phyloP scores from a whole-genome alignment of 768 basidiomycete genomes.

The Daedalea quercina region DNA sequence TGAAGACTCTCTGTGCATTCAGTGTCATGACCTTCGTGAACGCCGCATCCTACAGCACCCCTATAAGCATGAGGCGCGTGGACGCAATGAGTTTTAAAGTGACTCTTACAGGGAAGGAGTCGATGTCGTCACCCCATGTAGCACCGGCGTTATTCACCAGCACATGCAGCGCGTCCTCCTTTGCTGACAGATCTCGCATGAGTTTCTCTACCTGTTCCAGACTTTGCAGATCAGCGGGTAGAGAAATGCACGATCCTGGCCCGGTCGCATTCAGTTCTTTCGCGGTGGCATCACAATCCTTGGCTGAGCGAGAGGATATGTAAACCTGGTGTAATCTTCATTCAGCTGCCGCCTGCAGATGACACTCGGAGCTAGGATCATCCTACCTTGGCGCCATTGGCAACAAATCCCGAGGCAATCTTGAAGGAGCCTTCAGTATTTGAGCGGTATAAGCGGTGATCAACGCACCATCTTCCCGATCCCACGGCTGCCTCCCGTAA shows the following conservation, averaged over 20 bases:
- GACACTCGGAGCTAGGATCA: too few relatives aligned
- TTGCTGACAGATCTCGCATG: constrained; percentile 39
- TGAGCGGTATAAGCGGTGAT: neutral
- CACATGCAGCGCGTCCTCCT: constrained; percentile 48
- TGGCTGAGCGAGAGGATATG: constrained; percentile 51
- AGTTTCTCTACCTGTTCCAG: constrained; percentile 47
- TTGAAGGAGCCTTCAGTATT: constrained; percentile 14
- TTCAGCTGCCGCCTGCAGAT: neutral
- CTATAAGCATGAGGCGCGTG: neutral
- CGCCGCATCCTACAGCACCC: constrained; percentile 38
- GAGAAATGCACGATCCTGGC: constrained; percentile 44
- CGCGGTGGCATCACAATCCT: constrained; percentile 46
- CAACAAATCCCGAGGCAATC: constrained; percentile 60
- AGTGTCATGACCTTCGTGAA: constrained; percentile 56
- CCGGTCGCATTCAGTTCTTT: constrained; percentile 45
- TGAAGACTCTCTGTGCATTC: constrained; percentile 60
- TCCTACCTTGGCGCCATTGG: constrained; percentile 50
- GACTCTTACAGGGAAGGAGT: constrained; percentile 38
- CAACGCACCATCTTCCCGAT: constrained; percentile 55
- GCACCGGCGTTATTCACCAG: constrained; percentile 63
- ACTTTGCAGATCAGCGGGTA: constrained; percentile 50
- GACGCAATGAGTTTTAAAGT: neutral
- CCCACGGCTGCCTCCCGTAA: constrained; percentile 62
- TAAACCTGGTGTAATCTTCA: constrained; percentile 37
- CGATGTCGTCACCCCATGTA: constrained; percentile 43